Conservation (phyloP, 129 eudicot genomes). For the Silybum marianum region DNA sequence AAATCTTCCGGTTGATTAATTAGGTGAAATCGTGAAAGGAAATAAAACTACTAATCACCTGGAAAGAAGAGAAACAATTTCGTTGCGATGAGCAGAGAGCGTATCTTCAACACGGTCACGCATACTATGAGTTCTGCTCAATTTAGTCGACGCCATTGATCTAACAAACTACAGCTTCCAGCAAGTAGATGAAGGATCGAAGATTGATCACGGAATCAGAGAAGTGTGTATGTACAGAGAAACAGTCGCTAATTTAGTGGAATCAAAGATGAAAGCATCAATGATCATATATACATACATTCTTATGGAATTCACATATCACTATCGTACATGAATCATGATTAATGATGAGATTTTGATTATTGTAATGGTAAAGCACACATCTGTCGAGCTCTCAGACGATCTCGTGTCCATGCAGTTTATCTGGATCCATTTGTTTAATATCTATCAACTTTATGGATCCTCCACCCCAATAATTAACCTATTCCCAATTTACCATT, state of each 20-base stretch:
- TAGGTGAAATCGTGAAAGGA: neutral
- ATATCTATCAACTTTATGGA: constrained; percentile 18
- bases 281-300: neutral
- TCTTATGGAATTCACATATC: constrained; percentile 4
- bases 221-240: neutral
- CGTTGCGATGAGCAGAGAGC: constrained; percentile 83
- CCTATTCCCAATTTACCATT: neutral
- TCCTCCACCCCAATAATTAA: neutral
- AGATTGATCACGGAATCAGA: constrained; percentile 15
- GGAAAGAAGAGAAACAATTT: constrained; percentile 88
- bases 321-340: constrained; percentile 16
- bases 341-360: constrained; percentile 1
- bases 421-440: constrained; percentile 25
- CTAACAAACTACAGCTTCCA: constrained; percentile 12
- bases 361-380: constrained; percentile 25
- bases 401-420: constrained; percentile 41
- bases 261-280: constrained; percentile 15
- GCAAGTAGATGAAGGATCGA: neutral
- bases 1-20: neutral
- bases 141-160: constrained; percentile 57
- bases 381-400: constrained; percentile 37
- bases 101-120: constrained; percentile 88
- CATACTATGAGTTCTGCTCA: constrained; percentile 61
- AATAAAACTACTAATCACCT: constrained; percentile 44
- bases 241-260: neutral